Evolutionary conservation across 345 rosid genomes (phyloP).

Genomic region (Salix viminalis): DNA sequence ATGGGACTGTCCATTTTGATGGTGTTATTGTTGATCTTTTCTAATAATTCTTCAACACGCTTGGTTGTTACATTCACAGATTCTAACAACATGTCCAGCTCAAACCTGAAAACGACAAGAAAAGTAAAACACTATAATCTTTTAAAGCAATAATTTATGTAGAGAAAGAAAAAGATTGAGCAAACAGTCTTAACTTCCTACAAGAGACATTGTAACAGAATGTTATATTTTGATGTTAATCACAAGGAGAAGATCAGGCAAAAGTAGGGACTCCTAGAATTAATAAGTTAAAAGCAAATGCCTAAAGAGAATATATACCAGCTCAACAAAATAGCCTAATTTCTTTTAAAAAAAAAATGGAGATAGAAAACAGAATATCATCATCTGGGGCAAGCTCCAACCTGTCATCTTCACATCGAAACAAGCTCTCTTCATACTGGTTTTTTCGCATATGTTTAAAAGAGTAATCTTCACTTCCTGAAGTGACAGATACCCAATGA

Average conservation of each 20-base stretch:
- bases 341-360: neutral
- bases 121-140: constrained; percentile 5
- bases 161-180: neutral
- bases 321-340: neutral
- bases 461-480: constrained; percentile 99
- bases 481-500: constrained; percentile 96
- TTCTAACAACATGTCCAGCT: constrained; percentile 94
- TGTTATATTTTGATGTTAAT: neutral
- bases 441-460: constrained; percentile 98
- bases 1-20: constrained; percentile 56
- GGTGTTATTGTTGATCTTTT: constrained; percentile 59
- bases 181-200: neutral
- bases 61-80: constrained; percentile 76
- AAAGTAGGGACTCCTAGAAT: neutral
- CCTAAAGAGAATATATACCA: neutral
- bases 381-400: constrained; percentile 26
- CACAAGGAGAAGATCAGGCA: neutral
- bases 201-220: neutral
- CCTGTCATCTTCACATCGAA: constrained; percentile 98
- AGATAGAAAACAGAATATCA: neutral
- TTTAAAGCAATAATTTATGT: neutral
- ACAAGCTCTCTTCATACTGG: constrained; percentile 95
- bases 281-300: neutral
- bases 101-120: constrained; percentile 59
- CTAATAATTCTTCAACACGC: constrained; percentile 80